Conservation (phyloP, 331 rosid species). For the Rosa hybrid region DNA sequence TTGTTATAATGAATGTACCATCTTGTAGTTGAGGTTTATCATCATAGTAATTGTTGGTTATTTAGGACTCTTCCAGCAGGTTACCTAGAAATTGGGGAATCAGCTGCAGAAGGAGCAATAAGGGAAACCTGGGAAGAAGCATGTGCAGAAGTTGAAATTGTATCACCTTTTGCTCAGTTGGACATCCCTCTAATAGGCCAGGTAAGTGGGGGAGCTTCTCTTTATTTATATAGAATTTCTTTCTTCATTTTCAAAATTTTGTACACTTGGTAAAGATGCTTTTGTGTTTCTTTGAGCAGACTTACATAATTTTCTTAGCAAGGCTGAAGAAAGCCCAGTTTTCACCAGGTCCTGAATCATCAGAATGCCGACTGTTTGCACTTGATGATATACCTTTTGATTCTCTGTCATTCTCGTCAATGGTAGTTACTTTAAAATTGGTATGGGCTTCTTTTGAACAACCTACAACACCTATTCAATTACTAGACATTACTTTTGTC, state of each 20-base stretch:
- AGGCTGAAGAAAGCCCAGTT: conserved; percentile 81
- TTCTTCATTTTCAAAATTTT: not conserved
- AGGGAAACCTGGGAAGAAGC: conserved; percentile 99
- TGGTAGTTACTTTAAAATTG: conserved; percentile 89
- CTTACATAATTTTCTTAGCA: conserved; percentile 80
- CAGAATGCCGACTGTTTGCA: conserved; percentile 78
- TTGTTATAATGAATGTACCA: conserved; percentile 24
- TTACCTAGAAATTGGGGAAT: conserved; percentile 93
- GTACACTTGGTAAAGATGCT: conserved; percentile 27
- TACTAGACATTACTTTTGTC: conserved; percentile 15
- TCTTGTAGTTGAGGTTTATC: conserved; percentile 20
- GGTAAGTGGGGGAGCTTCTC: conserved; percentile 48
- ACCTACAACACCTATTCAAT: not conserved
- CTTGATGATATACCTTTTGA: conserved; percentile 80
- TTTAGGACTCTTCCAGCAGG: conserved; percentile 98
- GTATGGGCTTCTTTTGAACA: conserved; percentile 41
- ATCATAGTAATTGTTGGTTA: conserved; percentile 26
- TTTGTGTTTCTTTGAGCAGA: conserved; percentile 49
- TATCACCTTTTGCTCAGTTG: conserved; percentile 91
- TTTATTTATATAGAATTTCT: not conserved
- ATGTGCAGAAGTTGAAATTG: conserved; percentile 84
- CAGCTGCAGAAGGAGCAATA: conserved; percentile 90
- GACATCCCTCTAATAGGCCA: conserved; percentile 95
- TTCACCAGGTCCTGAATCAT: conserved; percentile 96
- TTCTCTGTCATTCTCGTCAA: conserved; percentile 89